A percentile compares a stretch with the other conserved stretches of the same genome.
phyloP scores from a whole-genome alignment of 768 basidiomycete genomes.

The Trametes gibbosa region DNA sequence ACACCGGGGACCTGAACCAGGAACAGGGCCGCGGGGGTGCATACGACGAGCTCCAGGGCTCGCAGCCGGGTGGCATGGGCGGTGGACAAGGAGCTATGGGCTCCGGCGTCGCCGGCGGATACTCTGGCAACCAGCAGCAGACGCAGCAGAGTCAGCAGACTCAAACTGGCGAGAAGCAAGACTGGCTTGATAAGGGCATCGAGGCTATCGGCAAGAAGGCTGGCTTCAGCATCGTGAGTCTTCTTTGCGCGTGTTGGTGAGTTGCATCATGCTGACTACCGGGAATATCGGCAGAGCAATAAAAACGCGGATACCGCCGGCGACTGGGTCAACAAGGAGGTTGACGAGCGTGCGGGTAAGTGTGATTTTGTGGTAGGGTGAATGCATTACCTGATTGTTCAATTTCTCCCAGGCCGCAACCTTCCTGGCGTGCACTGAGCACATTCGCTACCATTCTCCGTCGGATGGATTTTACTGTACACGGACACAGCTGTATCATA shows the following conservation, averaged over 20 bases:
- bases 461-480: background rate
- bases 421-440: constrained; percentile 26
- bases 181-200: constrained; percentile 32
- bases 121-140: constrained; percentile 14
- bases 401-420: constrained; percentile 20
- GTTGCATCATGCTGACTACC: too few species aligned
- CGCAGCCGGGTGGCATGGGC: constrained; percentile 21
- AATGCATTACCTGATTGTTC: too few species aligned
- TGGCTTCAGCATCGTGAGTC: constrained; percentile 24
- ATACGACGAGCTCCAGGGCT: constrained; percentile 23
- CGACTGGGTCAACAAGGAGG: constrained; percentile 27
- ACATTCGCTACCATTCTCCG: background rate
- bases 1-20: constrained; percentile 22
- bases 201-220: constrained; percentile 22
- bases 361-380: too few species aligned
- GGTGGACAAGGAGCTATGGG: constrained; percentile 27
- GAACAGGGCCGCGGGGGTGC: constrained; percentile 17
- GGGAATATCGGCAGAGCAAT: constrained; percentile 21
- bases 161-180: constrained; percentile 19
- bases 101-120: constrained; percentile 28
- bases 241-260: too few species aligned
- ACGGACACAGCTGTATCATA: background rate
- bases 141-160: background rate
- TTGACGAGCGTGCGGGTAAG: constrained; percentile 22
- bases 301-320: constrained; percentile 27